Percentiles rank a stretch among this genome's conserved stretches.
These are phyloP conservation scores for Neurospora tetrasperma DNA, from an alignment of 495 filamentous ascomycete genomes.

Conservation along the genomic window DNA sequence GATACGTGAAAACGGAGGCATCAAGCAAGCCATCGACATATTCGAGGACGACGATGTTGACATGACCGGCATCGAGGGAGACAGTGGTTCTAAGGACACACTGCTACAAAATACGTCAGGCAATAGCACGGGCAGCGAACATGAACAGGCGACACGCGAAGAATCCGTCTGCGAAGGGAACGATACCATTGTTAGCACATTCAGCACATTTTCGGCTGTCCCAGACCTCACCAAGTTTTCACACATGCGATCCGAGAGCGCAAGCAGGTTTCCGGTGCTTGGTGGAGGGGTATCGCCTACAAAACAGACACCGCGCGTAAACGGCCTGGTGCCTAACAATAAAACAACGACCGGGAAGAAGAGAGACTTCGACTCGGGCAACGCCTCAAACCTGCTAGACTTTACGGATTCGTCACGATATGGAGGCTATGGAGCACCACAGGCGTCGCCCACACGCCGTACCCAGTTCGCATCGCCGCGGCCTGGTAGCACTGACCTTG, in stretches of 20 bases:
- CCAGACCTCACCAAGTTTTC: conserved; percentile 85
- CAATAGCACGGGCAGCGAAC: conserved; percentile 4
- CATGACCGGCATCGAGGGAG: conserved; percentile 14
- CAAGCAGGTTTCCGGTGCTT: conserved; percentile 31
- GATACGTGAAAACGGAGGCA: conserved; percentile 29
- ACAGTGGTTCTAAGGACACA: conserved; percentile 1
- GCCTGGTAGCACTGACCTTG: background rate
- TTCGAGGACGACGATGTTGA: conserved; percentile 39
- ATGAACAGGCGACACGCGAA: conserved; percentile 5
- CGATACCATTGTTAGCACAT: conserved; percentile 59
- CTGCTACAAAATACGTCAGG: background rate
- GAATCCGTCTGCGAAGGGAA: conserved; percentile 40
- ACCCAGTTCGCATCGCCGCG: conserved; percentile 15
- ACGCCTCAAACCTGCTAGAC: conserved; percentile 72
- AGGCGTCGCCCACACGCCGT: conserved; percentile 20
- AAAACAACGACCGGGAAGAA: conserved; percentile 12
- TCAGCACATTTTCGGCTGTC: conserved; percentile 78
- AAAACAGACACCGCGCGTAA: conserved; percentile 50
- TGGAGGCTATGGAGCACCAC: conserved; percentile 21
- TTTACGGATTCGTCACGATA: conserved; percentile 69
- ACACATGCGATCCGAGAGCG: conserved; percentile 47
- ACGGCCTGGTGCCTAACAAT: conserved; percentile 15
- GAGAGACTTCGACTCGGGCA: conserved; percentile 29
- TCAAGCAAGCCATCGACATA: conserved; percentile 39
- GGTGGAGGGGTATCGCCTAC: conserved; percentile 27